Base-by-base conservation (phyloP, 768 basidiomycete genomes). In the Flagelloscypha sp. region DNA sequence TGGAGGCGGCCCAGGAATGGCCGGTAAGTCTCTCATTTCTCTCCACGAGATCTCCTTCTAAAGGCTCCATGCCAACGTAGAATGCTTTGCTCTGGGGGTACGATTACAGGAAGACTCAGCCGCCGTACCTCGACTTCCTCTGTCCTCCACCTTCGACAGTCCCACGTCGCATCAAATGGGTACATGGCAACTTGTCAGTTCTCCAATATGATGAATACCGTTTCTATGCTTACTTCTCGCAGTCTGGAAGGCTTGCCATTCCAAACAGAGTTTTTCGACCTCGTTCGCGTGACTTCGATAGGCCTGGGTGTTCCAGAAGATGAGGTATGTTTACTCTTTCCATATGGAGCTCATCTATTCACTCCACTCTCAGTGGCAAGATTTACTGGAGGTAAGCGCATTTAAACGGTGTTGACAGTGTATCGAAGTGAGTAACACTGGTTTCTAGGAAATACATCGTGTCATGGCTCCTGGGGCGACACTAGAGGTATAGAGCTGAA, bases 221-320 rank as follows among this genome's bases (percentile, higher is more conserved):
- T 36, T 28, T 33, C 29, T n/a, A 5, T 35, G 30, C 30, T 37
- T 34, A 11, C 40, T 43, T 17, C 37, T 32, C 21, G 9, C 40
- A 85, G 83, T 24, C 62, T 84, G 29, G 76, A 84, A 19, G 66
- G 66, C 11, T 52, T 84, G 15, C 81, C 81, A 0, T 84, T 83
- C 45, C 59, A 61, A 3, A 48, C 67, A 0, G 55, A 64, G 21
- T 55, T 66, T 38, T 85, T 85, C 45, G 74, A 84, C 52, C 75
- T 76, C 38, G 75, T 84, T 7, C 66, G 79, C 32, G 70, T 83
- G 47, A 68, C 66, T 22, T 66, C 70, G 24, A 68, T 83, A 35
- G 80, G 78, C 3, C 65, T 84, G 5, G 78, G 71, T 15, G 70
- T 84, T 23, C 81, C 83, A 8, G 81, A 84, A 55, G 74, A 81